Evolutionary conservation across 2,329 filamentous ascomycete genomes (phyloP).

Genomic region (Helicocarpus griseus): DNA sequence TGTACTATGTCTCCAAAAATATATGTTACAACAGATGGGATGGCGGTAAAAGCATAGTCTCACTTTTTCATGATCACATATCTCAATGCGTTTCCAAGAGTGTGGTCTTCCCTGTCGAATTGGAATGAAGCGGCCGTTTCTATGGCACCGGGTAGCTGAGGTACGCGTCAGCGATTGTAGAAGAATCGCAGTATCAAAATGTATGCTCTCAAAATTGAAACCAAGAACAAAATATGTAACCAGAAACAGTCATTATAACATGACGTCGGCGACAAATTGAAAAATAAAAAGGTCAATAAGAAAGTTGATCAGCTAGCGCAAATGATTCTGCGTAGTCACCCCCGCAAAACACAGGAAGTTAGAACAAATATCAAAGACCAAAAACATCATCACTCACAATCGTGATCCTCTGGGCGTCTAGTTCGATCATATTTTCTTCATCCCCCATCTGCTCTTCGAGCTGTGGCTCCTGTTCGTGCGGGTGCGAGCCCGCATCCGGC

Average conservation of each 20-base stretch:
- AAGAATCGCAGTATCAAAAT: too few species aligned
- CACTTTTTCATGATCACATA: conserved; percentile 99
- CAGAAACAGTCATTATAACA: too few species aligned
- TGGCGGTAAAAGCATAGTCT: too few species aligned
- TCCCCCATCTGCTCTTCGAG: conserved; percentile 41
- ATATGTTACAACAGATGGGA: neutral
- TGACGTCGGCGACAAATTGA: too few species aligned
- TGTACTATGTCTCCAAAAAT: neutral
- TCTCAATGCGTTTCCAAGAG: conserved; percentile 82
- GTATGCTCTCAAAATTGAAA: too few species aligned
- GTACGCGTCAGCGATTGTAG: neutral
- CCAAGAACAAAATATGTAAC: too few species aligned
- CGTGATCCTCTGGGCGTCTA: conserved; percentile 47
- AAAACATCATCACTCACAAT: conserved; percentile 39
- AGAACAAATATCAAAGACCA: too few species aligned
- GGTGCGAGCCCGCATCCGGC: conserved; percentile 22
- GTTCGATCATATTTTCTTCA: conserved; percentile 31
- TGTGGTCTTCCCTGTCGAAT: conserved; percentile 89
- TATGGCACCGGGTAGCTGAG: conserved; percentile 68
- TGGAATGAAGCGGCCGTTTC: conserved; percentile 91
- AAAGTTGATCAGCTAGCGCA: too few species aligned
- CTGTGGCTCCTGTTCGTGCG: conserved; percentile 13
- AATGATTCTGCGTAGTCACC: too few species aligned
- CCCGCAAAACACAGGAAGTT: too few species aligned
- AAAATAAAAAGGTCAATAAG: neutral